phyloP scores from a whole-genome alignment of 1,284 basidiomycete species.

The Volvariella surrecta region DNA sequence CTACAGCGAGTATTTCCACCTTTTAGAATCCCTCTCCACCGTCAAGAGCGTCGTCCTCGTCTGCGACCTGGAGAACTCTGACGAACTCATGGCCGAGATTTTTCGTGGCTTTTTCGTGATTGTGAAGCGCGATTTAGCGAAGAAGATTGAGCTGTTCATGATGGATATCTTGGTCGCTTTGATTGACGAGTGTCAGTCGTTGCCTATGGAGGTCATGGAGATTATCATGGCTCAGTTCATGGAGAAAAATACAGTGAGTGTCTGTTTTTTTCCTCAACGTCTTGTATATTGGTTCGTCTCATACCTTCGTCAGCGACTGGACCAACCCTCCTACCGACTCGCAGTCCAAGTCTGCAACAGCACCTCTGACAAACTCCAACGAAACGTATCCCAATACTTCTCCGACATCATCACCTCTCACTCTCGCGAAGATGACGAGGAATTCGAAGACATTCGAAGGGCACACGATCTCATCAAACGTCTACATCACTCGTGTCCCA shows the following conservation, averaged over 20 bases:
- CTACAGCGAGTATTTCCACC: conserved; percentile 86
- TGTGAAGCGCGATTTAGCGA: conserved; percentile 75
- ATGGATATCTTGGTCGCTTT: conserved; percentile 85
- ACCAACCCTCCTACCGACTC: conserved; percentile 77
- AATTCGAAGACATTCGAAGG: conserved; percentile 57
- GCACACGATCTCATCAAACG: conserved; percentile 85
- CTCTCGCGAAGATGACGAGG: conserved; percentile 49
- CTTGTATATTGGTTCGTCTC: background rate
- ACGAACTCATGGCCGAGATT: conserved; percentile 79
- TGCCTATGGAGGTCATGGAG: conserved; percentile 78
- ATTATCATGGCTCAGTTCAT: conserved; percentile 81
- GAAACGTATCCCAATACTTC: conserved; percentile 87
- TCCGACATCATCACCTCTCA: conserved; percentile 75
- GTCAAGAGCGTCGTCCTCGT: conserved; percentile 94
- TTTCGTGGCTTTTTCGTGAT: conserved; percentile 82
- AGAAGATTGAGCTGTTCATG: conserved; percentile 86
- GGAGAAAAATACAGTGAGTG: conserved; percentile 60
- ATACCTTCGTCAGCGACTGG: conserved; percentile 41
- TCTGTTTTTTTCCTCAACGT: conserved; percentile 2
- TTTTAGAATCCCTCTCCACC: conserved; percentile 86
- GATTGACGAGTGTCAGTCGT: conserved; percentile 74
- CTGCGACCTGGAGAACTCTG: conserved; percentile 82
- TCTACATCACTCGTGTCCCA: conserved; percentile 76
- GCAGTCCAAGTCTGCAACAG: conserved; percentile 84
- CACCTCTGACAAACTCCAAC: conserved; percentile 81